A percentile compares a stretch with the other conserved stretches of the same genome.
These are phyloP conservation scores for Chloromonas sp. DNA, from an alignment of 163 green algal genomes.

Conservation along the genomic window DNA sequence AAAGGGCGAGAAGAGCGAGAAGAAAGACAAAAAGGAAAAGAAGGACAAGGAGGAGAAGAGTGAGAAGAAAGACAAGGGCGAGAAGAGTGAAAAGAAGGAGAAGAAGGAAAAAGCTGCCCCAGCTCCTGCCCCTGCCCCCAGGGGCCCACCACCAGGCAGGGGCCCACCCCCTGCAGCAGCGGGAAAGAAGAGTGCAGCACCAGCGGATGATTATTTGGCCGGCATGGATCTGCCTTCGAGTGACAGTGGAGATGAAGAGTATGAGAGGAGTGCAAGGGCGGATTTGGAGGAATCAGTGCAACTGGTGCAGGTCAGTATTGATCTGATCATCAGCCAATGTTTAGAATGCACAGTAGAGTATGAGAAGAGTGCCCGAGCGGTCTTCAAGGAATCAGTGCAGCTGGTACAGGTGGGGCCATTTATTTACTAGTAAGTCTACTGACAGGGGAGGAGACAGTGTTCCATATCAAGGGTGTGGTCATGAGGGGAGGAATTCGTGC, in stretches of 20 bases:
- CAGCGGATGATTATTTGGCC: conserved; percentile 55
- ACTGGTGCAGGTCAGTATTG: conserved; percentile 23
- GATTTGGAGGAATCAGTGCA: conserved; percentile 17
- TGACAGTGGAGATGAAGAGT: conserved; percentile 43
- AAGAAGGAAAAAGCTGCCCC: conserved; percentile 26
- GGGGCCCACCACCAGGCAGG: conserved; percentile 12
- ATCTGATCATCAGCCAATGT: background rate
- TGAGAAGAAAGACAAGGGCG: conserved; percentile 23
- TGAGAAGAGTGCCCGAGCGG: no score
- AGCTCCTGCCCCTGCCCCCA: conserved; percentile 1
- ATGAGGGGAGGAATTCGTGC: no score
- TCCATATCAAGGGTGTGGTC: no score
- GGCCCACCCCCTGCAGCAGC: conserved; percentile 5
- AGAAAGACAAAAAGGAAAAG: conserved; percentile 50
- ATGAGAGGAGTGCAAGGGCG: conserved; percentile 29
- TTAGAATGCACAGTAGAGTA: background rate
- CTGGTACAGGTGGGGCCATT: no score
- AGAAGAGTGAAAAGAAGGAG: conserved; percentile 26
- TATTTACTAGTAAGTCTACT: no score
- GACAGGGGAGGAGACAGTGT: no score
- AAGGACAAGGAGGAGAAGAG: conserved; percentile 49
- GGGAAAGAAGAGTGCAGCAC: conserved; percentile 12
- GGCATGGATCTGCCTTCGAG: conserved; percentile 70
- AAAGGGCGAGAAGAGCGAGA: conserved; percentile 35
- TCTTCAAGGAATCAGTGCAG: no score